Conservation (phyloP, 2,329 filamentous ascomycete genomes). For the Elsinoe perseae region DNA sequence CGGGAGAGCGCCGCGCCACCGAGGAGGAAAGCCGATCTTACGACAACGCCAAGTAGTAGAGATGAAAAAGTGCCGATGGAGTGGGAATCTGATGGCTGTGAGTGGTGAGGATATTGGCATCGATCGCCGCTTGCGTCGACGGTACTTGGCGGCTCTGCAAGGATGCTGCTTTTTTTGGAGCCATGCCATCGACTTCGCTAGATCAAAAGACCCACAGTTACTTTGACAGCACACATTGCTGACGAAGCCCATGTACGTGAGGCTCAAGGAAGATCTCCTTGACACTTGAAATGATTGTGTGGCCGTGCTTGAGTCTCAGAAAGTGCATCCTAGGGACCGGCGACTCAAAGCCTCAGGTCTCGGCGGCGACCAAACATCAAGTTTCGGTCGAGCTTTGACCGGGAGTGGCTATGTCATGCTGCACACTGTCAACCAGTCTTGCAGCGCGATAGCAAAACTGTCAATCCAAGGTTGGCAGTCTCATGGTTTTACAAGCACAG, state of each 20-base stretch:
- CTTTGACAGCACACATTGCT: neutral
- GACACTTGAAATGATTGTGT: neutral
- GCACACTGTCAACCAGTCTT: conserved; percentile 6
- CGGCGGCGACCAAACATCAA: conserved; percentile 5
- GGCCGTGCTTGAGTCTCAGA: neutral
- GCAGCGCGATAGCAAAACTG: neutral
- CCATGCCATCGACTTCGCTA: neutral
- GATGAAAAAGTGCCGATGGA: conserved; percentile 7
- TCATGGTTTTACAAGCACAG: neutral
- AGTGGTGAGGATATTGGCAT: neutral
- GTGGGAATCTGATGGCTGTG: neutral
- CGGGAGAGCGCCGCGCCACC: conserved; percentile 11
- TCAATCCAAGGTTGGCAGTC: neutral
- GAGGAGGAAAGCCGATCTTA: neutral
- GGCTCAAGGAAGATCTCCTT: neutral
- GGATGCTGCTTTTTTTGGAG: conserved; percentile 12
- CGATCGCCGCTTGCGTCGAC: conserved; percentile 14
- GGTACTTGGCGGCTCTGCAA: conserved; percentile 1
- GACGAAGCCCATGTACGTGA: neutral
- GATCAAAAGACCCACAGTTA: neutral
- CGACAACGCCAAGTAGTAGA: conserved; percentile 6
- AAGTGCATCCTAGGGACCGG: neutral
- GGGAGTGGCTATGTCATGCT: conserved; percentile 7
- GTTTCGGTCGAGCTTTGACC: conserved; percentile 7
- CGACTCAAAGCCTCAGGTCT: conserved; percentile 1